A percentile compares a stretch with the other conserved stretches of the same genome.
phyloP scores from a whole-genome alignment of 139 green algal species.

The Spirogloea muscicola region DNA sequence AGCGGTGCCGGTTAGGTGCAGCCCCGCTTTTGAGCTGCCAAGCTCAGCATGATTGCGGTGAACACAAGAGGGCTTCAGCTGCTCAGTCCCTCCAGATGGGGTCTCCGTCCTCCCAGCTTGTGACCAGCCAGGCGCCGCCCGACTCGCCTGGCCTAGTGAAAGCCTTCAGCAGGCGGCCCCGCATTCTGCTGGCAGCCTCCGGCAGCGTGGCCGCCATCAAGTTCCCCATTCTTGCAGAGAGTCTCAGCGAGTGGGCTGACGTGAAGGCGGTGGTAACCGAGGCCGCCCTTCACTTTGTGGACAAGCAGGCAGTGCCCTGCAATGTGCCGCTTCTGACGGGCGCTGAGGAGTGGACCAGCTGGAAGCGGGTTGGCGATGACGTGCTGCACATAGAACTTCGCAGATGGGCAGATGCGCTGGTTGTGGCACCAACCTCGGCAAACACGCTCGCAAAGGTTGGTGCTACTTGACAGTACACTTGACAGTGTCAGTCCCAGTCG shows the following conservation, averaged over 20 bases:
- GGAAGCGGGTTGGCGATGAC: constrained; percentile 51
- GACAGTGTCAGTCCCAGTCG: too few species aligned
- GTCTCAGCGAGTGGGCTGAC: constrained; percentile 30
- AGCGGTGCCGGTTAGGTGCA: too few species aligned
- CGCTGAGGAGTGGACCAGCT: constrained; percentile 44
- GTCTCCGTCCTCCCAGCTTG: too few species aligned
- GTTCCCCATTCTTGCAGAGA: constrained; percentile 29
- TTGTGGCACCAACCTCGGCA: constrained; percentile 88
- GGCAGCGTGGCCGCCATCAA: constrained; percentile 47
- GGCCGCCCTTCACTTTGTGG: constrained; percentile 41
- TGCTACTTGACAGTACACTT: too few species aligned
- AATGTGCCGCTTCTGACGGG: constrained; percentile 32
- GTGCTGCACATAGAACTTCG: constrained; percentile 94
- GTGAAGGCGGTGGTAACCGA: constrained; percentile 22
- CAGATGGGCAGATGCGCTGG: constrained; percentile 81
- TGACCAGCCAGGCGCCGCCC: too few species aligned
- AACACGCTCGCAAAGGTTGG: constrained; percentile 94
- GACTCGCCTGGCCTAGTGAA: too few species aligned
- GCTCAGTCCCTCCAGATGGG: too few species aligned
- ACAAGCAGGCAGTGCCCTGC: constrained; percentile 13
- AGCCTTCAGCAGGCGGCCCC: too few species aligned
- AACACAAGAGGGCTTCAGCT: too few species aligned
- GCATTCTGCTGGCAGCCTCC: constrained; percentile 37
- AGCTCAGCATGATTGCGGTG: too few species aligned
- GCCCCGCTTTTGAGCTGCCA: too few species aligned